Conservation (phyloP, 2,329 filamentous ascomycete genomes). For the Cercospora canescens region DNA sequence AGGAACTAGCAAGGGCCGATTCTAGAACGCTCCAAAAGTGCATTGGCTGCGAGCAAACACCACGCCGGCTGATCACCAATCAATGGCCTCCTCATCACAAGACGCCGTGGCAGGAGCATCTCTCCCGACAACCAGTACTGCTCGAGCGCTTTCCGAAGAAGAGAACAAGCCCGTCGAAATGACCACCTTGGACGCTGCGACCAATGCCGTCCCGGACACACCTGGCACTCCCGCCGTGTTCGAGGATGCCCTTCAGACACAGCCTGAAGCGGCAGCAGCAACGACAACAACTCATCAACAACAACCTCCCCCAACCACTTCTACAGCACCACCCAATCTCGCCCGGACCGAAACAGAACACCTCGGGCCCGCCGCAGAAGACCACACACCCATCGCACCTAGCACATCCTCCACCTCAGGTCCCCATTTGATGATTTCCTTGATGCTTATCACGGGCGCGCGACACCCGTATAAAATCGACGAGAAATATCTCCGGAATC, state of each 20-base stretch:
- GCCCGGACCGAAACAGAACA: conserved; percentile 45
- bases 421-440: conserved; percentile 67
- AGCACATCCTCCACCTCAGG: conserved; percentile 37
- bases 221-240: conserved; percentile 7
- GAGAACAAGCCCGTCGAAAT: conserved; percentile 15
- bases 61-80: neutral
- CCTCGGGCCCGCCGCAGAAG: conserved; percentile 46
- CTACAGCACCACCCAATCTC: conserved; percentile 7
- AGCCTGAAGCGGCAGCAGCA: conserved; percentile 1
- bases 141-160: conserved; percentile 6
- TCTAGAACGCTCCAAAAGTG: neutral
- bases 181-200: conserved; percentile 5
- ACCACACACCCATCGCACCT: conserved; percentile 41
- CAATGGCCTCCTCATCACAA: conserved; percentile 14
- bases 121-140: conserved; percentile 6
- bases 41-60: neutral
- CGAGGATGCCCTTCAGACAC: conserved; percentile 12
- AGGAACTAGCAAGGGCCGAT: neutral
- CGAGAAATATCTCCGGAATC: conserved; percentile 78
- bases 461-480: conserved; percentile 90
- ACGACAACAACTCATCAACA: neutral
- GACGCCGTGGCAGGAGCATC: conserved; percentile 24
- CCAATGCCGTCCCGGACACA: neutral
- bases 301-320: conserved; percentile 3
- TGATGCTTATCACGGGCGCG: conserved; percentile 73